These are phyloP conservation scores for Diaporthe helianthi DNA, from an alignment of 2,329 filamentous ascomycete genomes.

Conservation along the genomic window DNA sequence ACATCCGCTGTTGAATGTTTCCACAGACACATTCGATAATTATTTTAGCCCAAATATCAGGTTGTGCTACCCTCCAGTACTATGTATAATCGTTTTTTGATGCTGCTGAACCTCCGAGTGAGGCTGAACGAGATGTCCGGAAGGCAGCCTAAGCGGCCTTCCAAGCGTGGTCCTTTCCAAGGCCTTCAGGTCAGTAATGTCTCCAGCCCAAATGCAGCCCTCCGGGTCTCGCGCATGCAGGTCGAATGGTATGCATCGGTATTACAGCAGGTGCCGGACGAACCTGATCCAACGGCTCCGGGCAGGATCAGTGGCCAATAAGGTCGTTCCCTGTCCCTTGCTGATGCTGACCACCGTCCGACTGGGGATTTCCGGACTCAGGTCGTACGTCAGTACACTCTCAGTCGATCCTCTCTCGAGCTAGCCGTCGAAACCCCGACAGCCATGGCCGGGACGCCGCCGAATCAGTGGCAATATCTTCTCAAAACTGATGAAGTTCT, in stretches of 20 bases:
- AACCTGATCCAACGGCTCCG: background rate
- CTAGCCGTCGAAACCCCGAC: background rate
- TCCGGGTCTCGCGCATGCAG: background rate
- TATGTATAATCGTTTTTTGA: background rate
- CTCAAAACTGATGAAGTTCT: background rate
- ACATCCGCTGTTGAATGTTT: background rate
- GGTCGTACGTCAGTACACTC: too few relatives aligned
- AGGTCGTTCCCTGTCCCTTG: background rate
- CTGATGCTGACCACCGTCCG: conserved; percentile 10
- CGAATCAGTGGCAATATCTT: background rate
- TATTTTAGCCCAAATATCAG: background rate
- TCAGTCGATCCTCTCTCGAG: background rate
- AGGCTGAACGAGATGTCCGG: conserved; percentile 1
- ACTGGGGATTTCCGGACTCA: conserved; percentile 16
- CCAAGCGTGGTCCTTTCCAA: background rate
- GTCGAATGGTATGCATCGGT: background rate
- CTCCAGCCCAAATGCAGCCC: too few relatives aligned
- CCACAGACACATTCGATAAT: background rate
- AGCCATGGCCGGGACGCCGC: background rate
- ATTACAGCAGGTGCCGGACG: background rate
- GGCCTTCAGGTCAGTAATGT: background rate
- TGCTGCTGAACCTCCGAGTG: background rate
- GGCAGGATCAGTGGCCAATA: background rate
- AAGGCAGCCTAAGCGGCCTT: conserved; percentile 9
- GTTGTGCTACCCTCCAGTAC: background rate